A percentile compares a stretch with the other conserved stretches of the same genome.
phyloP scores from a whole-genome alignment of 148 eudicot species.

The Chenopodium berlandieri region DNA sequence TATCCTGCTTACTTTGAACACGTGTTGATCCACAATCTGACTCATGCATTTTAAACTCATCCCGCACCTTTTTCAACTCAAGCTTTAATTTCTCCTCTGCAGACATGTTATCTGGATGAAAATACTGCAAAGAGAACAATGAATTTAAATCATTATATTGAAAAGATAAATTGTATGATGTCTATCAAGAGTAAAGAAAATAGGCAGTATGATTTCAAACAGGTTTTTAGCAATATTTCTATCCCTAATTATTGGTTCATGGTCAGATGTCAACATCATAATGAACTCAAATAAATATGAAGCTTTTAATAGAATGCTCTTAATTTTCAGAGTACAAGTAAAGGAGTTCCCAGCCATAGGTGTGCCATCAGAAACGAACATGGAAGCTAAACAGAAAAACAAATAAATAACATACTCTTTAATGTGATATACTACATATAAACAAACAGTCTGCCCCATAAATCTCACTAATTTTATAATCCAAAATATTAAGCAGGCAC shows the following conservation, averaged over 20 bases:
- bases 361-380: neutral
- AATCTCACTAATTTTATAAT: neutral
- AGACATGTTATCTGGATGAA: conserved; percentile 97
- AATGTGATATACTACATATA: no score
- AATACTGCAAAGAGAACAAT: conserved; percentile 60
- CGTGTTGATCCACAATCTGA: conserved; percentile 97
- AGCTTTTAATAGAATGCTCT: neutral
- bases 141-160: neutral
- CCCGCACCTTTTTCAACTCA: conserved; percentile 73
- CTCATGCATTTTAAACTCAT: conserved; percentile 86
- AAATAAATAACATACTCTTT: no score
- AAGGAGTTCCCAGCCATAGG: neutral
- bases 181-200: no score
- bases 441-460: neutral
- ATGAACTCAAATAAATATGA: neutral
- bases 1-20: conserved; percentile 62
- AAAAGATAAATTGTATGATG: no score
- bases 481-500: neutral
- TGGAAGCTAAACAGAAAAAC: neutral
- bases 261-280: neutral
- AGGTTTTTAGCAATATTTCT: neutral
- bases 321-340: neutral
- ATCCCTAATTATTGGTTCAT: neutral
- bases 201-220: neutral
- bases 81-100: conserved; percentile 86